These are phyloP conservation scores for Biancaea sappan DNA, from an alignment of 306 rosid genomes.

Conservation along the genomic window DNA sequence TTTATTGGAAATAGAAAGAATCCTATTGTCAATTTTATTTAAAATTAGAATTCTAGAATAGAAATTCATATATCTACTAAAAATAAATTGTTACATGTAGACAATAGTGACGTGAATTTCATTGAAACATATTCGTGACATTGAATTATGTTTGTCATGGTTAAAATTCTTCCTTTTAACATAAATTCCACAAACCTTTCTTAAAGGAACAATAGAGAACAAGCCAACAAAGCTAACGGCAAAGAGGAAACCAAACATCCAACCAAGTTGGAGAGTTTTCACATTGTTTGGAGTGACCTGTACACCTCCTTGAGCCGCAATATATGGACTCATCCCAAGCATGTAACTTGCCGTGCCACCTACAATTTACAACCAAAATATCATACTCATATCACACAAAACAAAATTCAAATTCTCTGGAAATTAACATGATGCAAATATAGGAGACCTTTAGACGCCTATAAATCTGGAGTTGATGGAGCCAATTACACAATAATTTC, in stretches of 20 bases:
- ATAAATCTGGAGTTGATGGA: no score
- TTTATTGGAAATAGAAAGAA: no score
- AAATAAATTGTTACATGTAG: no score
- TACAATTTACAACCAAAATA: neutral
- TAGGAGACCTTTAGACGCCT: no score
- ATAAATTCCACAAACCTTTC: constrained; percentile 53
- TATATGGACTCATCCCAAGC: constrained; percentile 64
- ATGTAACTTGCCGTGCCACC: constrained; percentile 85
- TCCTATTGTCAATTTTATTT: no score
- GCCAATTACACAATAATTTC: no score
- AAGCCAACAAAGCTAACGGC: constrained; percentile 75
- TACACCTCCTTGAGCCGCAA: constrained; percentile 61
- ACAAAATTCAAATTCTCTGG: no score
- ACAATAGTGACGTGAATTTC: neutral
- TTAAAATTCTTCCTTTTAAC: neutral
- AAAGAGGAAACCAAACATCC: constrained; percentile 80
- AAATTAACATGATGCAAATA: no score
- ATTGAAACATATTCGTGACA: neutral
- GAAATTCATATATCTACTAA: no score
- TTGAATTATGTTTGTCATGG: neutral
- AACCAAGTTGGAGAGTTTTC: constrained; percentile 56
- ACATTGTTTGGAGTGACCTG: constrained; percentile 57
- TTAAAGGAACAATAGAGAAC: constrained; percentile 70
- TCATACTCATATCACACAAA: neutral
- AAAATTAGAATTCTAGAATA: no score